Percentiles rank a stretch among this genome's conserved stretches.
Evolutionary conservation across 75 land plant species (phyloP).

Genomic region (Ceratopteris richardii): DNA sequence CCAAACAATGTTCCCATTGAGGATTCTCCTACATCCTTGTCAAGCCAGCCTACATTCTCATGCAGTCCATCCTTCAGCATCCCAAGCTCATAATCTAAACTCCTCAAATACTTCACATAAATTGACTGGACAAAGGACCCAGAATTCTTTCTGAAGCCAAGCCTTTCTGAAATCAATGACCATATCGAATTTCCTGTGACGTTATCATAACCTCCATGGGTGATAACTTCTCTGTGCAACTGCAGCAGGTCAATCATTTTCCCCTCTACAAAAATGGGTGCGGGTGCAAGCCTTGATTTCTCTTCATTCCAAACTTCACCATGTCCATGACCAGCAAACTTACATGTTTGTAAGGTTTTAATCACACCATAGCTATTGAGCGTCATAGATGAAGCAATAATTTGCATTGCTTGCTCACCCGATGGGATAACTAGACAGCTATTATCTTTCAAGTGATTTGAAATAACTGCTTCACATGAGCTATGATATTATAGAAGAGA

Average conservation of each 20-base stretch:
- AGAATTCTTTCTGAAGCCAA: conserved; percentile 23
- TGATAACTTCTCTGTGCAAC: conserved; percentile 11
- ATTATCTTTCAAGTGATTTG: too few relatives aligned
- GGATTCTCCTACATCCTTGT: conserved; percentile 9
- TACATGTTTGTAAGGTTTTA: background rate
- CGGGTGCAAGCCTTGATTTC: conserved; percentile 21
- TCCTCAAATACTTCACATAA: conserved; percentile 45
- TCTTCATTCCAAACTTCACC: conserved; percentile 13
- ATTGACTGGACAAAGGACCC: conserved; percentile 36
- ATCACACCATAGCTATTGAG: background rate
- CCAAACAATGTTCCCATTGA: conserved; percentile 7
- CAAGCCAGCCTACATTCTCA: background rate
- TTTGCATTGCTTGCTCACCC: background rate
- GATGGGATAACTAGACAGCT: too few relatives aligned
- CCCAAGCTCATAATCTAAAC: conserved; percentile 16
- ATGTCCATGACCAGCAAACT: too few relatives aligned
- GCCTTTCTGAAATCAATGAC: conserved; percentile 23
- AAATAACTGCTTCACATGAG: too few relatives aligned
- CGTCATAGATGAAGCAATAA: background rate
- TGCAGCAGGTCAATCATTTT: conserved; percentile 23
- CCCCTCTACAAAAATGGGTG: conserved; percentile 21
- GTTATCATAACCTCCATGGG: conserved; percentile 24
- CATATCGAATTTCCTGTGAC: conserved; percentile 22
- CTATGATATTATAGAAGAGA: too few relatives aligned
- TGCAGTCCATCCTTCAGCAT: conserved; percentile 1